These are phyloP conservation scores for Cladobotryum protrusum DNA, from an alignment of 2,329 filamentous ascomycete genomes.

Conservation along the genomic window DNA sequence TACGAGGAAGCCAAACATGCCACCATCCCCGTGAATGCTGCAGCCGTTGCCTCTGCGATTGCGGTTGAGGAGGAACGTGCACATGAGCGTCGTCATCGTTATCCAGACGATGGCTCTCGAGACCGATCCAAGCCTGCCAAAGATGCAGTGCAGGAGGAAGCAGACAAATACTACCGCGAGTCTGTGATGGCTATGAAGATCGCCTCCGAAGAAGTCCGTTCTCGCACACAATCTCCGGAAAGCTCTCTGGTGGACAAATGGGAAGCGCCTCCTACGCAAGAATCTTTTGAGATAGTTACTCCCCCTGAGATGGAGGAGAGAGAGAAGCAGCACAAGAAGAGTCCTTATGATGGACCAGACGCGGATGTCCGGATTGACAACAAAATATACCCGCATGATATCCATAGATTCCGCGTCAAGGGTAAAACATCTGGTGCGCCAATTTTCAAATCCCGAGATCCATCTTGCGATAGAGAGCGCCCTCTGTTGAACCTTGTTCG, in stretches of 20 bases:
- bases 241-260: constrained; percentile 52
- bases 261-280: constrained; percentile 31
- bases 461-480: constrained; percentile 48
- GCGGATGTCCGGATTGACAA: constrained; percentile 60
- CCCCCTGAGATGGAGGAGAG: constrained; percentile 46
- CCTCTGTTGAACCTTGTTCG: constrained; percentile 55
- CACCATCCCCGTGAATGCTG: constrained; percentile 43
- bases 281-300: constrained; percentile 44
- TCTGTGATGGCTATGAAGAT: constrained; percentile 47
- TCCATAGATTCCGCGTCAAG: constrained; percentile 31
- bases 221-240: constrained; percentile 45
- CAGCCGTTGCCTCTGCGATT: constrained; percentile 41
- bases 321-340: constrained; percentile 33
- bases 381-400: constrained; percentile 47
- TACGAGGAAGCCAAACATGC: constrained; percentile 42
- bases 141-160: constrained; percentile 50
- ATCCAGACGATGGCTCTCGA: constrained; percentile 29
- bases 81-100: constrained; percentile 25
- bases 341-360: constrained; percentile 51
- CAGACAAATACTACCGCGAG: constrained; percentile 53
- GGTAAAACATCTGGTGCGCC: constrained; percentile 22
- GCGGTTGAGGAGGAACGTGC: constrained; percentile 36
- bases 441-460: constrained; percentile 42
- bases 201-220: constrained; percentile 47
- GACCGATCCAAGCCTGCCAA: constrained; percentile 24